These are phyloP conservation scores for Phragmites australis DNA, from an alignment of 176 grass and related monocot species.

Conservation along the genomic window DNA sequence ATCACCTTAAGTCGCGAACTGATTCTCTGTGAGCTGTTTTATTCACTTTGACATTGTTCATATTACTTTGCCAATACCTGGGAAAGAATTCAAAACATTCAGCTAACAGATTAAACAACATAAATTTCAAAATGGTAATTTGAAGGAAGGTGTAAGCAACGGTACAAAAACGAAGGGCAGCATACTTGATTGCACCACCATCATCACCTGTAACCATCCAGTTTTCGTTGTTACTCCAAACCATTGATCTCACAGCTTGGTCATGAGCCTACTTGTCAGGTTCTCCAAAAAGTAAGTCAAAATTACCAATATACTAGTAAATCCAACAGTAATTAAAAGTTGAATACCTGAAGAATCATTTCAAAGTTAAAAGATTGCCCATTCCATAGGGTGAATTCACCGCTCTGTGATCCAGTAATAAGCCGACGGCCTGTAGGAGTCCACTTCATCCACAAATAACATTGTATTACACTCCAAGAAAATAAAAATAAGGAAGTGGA, in stretches of 20 bases:
- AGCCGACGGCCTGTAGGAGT: constrained; percentile 93
- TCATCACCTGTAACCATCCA: constrained; percentile 99
- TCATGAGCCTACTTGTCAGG: constrained; percentile 78
- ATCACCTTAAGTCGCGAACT: constrained; percentile 88
- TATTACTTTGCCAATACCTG: constrained; percentile 99
- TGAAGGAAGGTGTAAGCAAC: not conserved
- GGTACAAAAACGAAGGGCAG: constrained; percentile 15
- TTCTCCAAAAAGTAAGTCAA: constrained; percentile 35
- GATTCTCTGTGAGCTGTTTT: constrained; percentile 99
- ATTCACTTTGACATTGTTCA: constrained; percentile 99
- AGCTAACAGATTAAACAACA: constrained; percentile 19
- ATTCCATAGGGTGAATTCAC: constrained; percentile 99
- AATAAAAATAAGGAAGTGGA: constrained; percentile 2
- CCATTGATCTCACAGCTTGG: constrained; percentile 95
- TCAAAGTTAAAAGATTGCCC: constrained; percentile 99
- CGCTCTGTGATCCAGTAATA: constrained; percentile 97
- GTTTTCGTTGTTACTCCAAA: constrained; percentile 99
- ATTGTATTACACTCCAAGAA: constrained; percentile 24
- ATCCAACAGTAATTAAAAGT: constrained; percentile 13
- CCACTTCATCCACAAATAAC: constrained; percentile 75
- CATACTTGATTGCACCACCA: constrained; percentile 97
- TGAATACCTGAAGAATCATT: constrained; percentile 99
- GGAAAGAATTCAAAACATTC: constrained; percentile 31
- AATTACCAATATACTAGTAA: not conserved
- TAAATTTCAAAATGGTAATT: constrained; percentile 11